Percentiles rank a stretch among this genome's conserved stretches.
Evolutionary conservation across 2,329 filamentous ascomycete species (phyloP).

Genomic region (Sporothrix pseudoabietina): DNA sequence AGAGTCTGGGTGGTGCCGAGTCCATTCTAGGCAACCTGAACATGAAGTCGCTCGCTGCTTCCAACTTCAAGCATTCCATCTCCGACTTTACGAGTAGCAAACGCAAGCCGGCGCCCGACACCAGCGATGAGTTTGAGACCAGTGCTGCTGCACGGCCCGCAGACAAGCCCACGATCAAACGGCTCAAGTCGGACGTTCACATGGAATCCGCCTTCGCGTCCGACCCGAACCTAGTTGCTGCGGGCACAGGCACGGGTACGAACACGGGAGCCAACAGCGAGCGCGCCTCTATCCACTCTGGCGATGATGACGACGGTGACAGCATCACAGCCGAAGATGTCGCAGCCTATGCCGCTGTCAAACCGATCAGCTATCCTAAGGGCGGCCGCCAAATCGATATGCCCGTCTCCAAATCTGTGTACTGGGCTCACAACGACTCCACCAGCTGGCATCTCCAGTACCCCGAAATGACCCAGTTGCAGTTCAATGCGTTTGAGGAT

Average conservation of each 20-base stretch:
- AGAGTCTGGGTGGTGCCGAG: conserved; percentile 57
- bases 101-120: conserved; percentile 55
- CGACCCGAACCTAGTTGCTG: neutral
- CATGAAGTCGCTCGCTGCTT: conserved; percentile 45
- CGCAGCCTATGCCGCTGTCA: conserved; percentile 52
- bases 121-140: conserved; percentile 55
- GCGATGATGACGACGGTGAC: conserved; percentile 43
- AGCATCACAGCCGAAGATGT: conserved; percentile 46
- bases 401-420: conserved; percentile 58
- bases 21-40: conserved; percentile 49
- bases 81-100: conserved; percentile 55
- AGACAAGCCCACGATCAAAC: conserved; percentile 56
- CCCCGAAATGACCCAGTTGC: conserved; percentile 64
- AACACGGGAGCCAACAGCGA: neutral
- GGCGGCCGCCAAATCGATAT: conserved; percentile 61
- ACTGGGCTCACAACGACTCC: conserved; percentile 58
- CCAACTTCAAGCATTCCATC: conserved; percentile 35
- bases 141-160: conserved; percentile 32
- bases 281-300: conserved; percentile 37
- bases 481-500: conserved; percentile 58
- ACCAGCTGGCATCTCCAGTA: conserved; percentile 63
- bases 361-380: conserved; percentile 51
- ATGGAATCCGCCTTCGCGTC: conserved; percentile 41
- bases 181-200: conserved; percentile 55
- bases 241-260: neutral